Conservation (phyloP, 169 alveolate species). For the Plasmodium cynomolgi region DNA sequence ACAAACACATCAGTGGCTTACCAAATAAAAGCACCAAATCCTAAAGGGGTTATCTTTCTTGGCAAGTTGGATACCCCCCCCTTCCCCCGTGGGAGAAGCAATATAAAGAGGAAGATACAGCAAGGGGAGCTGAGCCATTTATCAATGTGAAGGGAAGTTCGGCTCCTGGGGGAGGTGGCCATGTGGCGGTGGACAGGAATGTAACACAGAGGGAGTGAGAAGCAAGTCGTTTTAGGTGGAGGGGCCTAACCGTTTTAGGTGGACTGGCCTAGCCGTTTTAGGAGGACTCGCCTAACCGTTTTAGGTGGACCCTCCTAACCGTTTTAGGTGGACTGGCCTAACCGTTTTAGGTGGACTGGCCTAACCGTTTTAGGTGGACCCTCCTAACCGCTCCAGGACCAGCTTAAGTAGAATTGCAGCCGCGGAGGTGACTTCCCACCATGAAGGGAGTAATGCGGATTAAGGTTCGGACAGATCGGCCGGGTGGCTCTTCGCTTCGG, state of each 20-base stretch:
- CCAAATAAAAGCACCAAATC: background rate
- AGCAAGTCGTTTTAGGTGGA: background rate
- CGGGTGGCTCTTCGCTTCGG: background rate
- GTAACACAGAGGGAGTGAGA: background rate
- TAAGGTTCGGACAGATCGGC: background rate
- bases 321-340: background rate
- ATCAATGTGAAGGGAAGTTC: background rate
- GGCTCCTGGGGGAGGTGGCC: background rate
- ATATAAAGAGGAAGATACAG: background rate
- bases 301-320: background rate
- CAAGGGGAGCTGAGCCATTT: background rate
- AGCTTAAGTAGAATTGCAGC: background rate
- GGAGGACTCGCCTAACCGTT: no score
- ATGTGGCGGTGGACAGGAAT: background rate
- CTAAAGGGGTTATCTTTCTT: background rate
- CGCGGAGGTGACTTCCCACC: background rate
- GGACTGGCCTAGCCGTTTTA: no score
- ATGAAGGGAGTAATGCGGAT: slow-evolving; percentile 4
- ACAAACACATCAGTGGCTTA: background rate
- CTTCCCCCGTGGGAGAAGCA: background rate
- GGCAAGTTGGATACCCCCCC: background rate
- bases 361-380: background rate
- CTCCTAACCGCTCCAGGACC: background rate
- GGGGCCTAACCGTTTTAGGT: no score
- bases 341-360: no score